phyloP scores from a whole-genome alignment of 2,329 filamentous ascomycete species.

The Cercospora janseana region DNA sequence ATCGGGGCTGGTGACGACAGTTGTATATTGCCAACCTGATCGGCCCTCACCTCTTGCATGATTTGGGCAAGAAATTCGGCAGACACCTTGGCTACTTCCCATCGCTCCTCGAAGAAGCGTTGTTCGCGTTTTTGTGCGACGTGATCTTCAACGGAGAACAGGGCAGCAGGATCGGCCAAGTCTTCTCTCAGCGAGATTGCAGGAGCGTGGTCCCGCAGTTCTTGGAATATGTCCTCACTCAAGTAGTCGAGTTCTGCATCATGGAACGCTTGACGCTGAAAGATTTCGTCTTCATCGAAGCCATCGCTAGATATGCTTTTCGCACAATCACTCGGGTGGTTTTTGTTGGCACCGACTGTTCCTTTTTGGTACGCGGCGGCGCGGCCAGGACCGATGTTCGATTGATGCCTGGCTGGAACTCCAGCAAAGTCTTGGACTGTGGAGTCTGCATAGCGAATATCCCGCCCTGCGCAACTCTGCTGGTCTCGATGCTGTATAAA shows the following conservation, averaged over 20 bases:
- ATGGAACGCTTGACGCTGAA: too few species aligned
- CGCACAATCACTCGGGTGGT: too few species aligned
- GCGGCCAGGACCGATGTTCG: too few species aligned
- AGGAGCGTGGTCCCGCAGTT: neutral
- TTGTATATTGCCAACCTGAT: conserved; percentile 10
- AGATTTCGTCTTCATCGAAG: too few species aligned
- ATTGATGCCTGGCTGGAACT: too few species aligned
- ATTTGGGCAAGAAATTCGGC: conserved; percentile 28
- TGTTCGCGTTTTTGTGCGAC: neutral
- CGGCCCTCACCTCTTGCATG: conserved; percentile 11
- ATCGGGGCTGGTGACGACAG: conserved; percentile 1
- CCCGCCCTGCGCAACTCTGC: too few species aligned
- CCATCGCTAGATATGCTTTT: too few species aligned
- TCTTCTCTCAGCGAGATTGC: neutral
- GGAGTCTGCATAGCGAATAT: too few species aligned
- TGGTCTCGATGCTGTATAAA: too few species aligned
- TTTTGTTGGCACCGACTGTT: too few species aligned
- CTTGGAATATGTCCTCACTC: conserved; percentile 8
- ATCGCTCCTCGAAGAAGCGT: conserved; percentile 23
- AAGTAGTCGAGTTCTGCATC: conserved; percentile 14
- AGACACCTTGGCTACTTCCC: conserved; percentile 33
- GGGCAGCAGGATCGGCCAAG: conserved; percentile 9
- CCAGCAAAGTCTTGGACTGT: too few species aligned
- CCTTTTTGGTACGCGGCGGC: too few species aligned
- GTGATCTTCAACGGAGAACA: neutral